Evolutionary conservation across 306 rosid genomes (phyloP).

Genomic region (Fragaria iinumae): DNA sequence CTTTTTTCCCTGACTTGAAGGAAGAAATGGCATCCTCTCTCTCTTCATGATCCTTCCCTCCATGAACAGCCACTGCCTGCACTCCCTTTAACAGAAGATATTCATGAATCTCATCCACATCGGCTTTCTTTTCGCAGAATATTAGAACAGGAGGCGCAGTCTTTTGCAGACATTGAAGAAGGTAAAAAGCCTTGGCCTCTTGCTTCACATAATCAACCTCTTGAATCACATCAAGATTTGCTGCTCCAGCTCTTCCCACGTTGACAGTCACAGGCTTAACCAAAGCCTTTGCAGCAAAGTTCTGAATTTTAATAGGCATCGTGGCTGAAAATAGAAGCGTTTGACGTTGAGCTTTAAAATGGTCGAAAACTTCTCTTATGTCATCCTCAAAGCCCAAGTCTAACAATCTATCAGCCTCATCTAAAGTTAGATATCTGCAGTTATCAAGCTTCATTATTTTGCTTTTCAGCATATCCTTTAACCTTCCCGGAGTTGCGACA

Average conservation of each 20-base stretch:
- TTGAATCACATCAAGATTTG: slow-evolving; percentile 87
- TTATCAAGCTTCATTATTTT: slow-evolving; percentile 83
- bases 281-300: slow-evolving; percentile 80
- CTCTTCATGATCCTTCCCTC: slow-evolving; percentile 97
- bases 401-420: slow-evolving; percentile 90
- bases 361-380: slow-evolving; percentile 84
- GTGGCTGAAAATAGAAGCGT: slow-evolving; percentile 91
- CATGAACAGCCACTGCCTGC: slow-evolving; percentile 89
- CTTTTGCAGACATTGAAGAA: slow-evolving; percentile 84
- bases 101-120: slow-evolving; percentile 91
- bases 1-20: slow-evolving; percentile 79
- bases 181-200: slow-evolving; percentile 86
- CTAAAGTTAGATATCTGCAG: slow-evolving; percentile 69
- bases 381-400: slow-evolving; percentile 94
- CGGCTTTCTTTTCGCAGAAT: slow-evolving; percentile 89
- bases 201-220: slow-evolving; percentile 95
- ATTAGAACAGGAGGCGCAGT: slow-evolving; percentile 90
- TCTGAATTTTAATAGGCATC: slow-evolving; percentile 90
- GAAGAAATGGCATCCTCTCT: slow-evolving; percentile 80
- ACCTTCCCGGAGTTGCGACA: slow-evolving; percentile 94
- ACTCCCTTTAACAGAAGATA: slow-evolving; percentile 93
- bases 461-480: slow-evolving; percentile 94
- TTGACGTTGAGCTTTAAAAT: slow-evolving; percentile 88
- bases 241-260: slow-evolving; percentile 95
- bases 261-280: slow-evolving; percentile 76